A percentile compares a stretch with the other conserved stretches of the same genome.
Conservation (phyloP, 2,329 filamentous ascomycete genomes). For the Phaeoacremonium minimum region DNA sequence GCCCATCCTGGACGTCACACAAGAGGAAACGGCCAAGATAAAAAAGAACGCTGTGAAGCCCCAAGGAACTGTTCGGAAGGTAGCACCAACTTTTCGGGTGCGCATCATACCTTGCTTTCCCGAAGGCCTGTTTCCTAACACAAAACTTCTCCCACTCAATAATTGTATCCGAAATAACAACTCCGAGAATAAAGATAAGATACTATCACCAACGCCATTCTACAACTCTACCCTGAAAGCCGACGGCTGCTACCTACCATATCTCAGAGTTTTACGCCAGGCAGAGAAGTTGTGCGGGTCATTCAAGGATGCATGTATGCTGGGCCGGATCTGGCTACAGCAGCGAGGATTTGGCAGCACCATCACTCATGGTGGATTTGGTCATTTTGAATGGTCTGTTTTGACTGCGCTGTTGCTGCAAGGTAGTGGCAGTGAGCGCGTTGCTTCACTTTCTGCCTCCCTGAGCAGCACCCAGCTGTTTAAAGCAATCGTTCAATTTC, state of each 20-base stretch:
- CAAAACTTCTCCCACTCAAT: slow-evolving; percentile 66
- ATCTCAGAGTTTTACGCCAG: slow-evolving; percentile 71
- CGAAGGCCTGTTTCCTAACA: slow-evolving; percentile 62
- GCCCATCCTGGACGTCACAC: slow-evolving; percentile 54
- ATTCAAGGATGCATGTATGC: slow-evolving; percentile 78
- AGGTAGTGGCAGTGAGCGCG: slow-evolving; percentile 68
- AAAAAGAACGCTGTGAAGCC: slow-evolving; percentile 18
- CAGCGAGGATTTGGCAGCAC: slow-evolving; percentile 76
- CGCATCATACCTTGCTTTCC: slow-evolving; percentile 74
- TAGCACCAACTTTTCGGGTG: slow-evolving; percentile 49
- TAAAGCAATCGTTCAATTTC: slow-evolving; percentile 87
- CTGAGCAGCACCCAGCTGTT: slow-evolving; percentile 92
- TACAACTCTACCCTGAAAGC: slow-evolving; percentile 85
- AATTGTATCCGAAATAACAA: slow-evolving; percentile 63
- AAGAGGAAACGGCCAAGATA: slow-evolving; percentile 13
- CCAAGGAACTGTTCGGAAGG: slow-evolving; percentile 17
- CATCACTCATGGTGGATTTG: slow-evolving; percentile 78
- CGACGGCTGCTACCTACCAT: slow-evolving; percentile 68
- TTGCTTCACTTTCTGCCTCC: slow-evolving; percentile 68
- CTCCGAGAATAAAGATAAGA: slow-evolving; percentile 33
- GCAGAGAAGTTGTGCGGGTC: slow-evolving; percentile 64
- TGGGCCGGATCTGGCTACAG: slow-evolving; percentile 84
- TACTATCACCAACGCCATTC: slow-evolving; percentile 62
- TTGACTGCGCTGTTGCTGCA: slow-evolving; percentile 76
- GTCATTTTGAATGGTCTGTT: slow-evolving; percentile 86